These are phyloP conservation scores for Sclerotinia minor DNA, from an alignment of 2,329 filamentous ascomycete species.

Conservation along the genomic window DNA sequence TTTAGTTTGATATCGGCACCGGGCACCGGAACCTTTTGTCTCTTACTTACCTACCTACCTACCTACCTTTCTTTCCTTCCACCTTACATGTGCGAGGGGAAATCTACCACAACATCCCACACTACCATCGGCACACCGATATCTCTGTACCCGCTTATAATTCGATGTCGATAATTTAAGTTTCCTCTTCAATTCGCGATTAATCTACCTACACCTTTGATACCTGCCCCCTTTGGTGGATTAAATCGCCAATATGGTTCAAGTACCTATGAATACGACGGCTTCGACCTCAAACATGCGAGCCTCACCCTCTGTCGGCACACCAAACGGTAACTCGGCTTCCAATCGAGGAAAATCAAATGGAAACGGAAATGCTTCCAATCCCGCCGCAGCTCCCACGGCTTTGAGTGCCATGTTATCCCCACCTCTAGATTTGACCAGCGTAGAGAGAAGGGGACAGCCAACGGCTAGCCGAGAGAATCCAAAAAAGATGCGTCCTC, in stretches of 20 bases:
- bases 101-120: background rate
- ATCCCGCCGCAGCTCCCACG: slow-evolving; percentile 39
- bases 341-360: slow-evolving; percentile 37
- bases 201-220: background rate
- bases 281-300: slow-evolving; percentile 34
- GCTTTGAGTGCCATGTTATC: slow-evolving; percentile 42
- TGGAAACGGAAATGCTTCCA: slow-evolving; percentile 38
- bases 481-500: slow-evolving; percentile 74
- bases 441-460: slow-evolving; percentile 88
- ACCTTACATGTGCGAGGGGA: background rate
- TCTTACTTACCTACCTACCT: background rate
- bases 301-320: slow-evolving; percentile 39
- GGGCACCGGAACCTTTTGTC: background rate
- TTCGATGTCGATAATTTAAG: slow-evolving; percentile 38
- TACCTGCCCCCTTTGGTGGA: background rate
- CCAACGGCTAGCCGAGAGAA: slow-evolving; percentile 74
- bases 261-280: slow-evolving; percentile 38
- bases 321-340: slow-evolving; percentile 31
- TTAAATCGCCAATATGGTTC: slow-evolving; percentile 38
- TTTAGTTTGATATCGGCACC: slow-evolving; percentile 5
- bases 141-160: slow-evolving; percentile 13
- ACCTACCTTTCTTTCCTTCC: background rate
- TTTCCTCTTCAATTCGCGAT: slow-evolving; percentile 8
- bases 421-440: slow-evolving; percentile 74
- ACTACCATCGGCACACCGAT: background rate